Evolutionary conservation across 768 basidiomycete species (phyloP).

Genomic region (Macrolepiota dolichaula): DNA sequence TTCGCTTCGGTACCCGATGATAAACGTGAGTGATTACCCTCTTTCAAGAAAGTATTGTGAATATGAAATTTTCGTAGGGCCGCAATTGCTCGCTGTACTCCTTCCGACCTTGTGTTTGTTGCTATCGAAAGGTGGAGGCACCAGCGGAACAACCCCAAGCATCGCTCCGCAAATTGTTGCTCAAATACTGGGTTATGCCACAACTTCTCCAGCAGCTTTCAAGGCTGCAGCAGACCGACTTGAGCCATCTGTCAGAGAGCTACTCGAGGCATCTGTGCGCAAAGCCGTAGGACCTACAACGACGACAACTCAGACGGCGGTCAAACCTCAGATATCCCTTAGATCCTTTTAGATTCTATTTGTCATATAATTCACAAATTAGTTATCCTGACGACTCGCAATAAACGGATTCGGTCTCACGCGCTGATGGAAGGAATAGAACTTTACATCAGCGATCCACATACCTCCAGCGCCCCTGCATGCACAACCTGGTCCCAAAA

Average conservation of each 20-base stretch:
- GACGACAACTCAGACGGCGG: constrained; percentile 26
- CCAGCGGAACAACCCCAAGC: constrained; percentile 42
- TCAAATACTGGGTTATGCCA: constrained; percentile 71
- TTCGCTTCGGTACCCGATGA: constrained; percentile 53
- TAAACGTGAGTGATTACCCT: constrained; percentile 49
- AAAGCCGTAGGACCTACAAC: constrained; percentile 54
- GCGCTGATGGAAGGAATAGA: too few relatives aligned
- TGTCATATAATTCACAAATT: too few relatives aligned
- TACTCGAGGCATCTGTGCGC: constrained; percentile 76
- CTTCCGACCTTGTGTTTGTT: constrained; percentile 75
- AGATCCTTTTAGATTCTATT: constrained; percentile 52
- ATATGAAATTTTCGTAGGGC: constrained; percentile 37
- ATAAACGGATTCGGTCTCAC: too few relatives aligned
- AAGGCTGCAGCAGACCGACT: constrained; percentile 78
- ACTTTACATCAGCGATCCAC: too few relatives aligned
- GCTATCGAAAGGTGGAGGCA: constrained; percentile 33
- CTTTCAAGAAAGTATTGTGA: neutral
- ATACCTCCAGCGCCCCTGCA: too few relatives aligned
- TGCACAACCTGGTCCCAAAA: too few relatives aligned
- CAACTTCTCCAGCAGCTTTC: constrained; percentile 70
- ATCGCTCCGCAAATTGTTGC: constrained; percentile 57
- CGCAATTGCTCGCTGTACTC: constrained; percentile 64
- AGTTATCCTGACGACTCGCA: too few relatives aligned
- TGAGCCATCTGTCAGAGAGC: constrained; percentile 50
- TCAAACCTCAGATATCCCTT: constrained; percentile 78